phyloP scores from a whole-genome alignment of 495 filamentous ascomycete species.

The Penicillium goetzii region DNA sequence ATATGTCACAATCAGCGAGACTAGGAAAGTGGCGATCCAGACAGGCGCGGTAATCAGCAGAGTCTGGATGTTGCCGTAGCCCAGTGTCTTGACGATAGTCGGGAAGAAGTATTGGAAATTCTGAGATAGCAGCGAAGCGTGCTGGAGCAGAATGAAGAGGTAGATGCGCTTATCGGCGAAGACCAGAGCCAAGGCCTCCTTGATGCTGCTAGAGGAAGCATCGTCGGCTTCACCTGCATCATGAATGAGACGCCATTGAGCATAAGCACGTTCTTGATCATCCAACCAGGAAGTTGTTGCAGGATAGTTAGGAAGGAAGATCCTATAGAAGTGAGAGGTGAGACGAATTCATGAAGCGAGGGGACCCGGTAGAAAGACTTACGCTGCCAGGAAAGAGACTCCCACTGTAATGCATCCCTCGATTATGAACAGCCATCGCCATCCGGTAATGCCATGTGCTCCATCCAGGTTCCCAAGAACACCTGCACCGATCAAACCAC shows the following conservation, averaged over 20 bases:
- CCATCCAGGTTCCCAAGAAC: conserved; percentile 39
- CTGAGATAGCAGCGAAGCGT: conserved; percentile 40
- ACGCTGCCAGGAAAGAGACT: conserved; percentile 32
- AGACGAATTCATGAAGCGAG: neutral
- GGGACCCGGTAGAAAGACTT: conserved; percentile 2
- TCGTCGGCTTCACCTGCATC: conserved; percentile 78
- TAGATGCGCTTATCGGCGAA: conserved; percentile 43
- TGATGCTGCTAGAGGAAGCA: conserved; percentile 27
- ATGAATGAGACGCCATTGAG: conserved; percentile 70
- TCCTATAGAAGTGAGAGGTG: conserved; percentile 44
- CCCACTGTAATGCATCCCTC: conserved; percentile 59
- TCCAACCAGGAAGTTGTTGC: conserved; percentile 74
- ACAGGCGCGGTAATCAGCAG: conserved; percentile 77
- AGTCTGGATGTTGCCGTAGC: conserved; percentile 64
- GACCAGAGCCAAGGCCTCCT: conserved; percentile 33
- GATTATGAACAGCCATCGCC: conserved; percentile 78
- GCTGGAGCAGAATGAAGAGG: conserved; percentile 42
- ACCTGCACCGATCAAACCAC: conserved; percentile 64
- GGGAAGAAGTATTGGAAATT: conserved; percentile 87
- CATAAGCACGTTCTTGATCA: conserved; percentile 67
- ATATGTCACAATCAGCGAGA: conserved; percentile 70
- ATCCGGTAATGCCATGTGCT: conserved; percentile 60
- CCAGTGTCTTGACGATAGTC: conserved; percentile 73
- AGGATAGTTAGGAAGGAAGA: conserved; percentile 79
- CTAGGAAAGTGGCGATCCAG: conserved; percentile 72